Evolutionary conservation across 2,329 filamentous ascomycete genomes (phyloP).

Genomic region (Capronia coronata): DNA sequence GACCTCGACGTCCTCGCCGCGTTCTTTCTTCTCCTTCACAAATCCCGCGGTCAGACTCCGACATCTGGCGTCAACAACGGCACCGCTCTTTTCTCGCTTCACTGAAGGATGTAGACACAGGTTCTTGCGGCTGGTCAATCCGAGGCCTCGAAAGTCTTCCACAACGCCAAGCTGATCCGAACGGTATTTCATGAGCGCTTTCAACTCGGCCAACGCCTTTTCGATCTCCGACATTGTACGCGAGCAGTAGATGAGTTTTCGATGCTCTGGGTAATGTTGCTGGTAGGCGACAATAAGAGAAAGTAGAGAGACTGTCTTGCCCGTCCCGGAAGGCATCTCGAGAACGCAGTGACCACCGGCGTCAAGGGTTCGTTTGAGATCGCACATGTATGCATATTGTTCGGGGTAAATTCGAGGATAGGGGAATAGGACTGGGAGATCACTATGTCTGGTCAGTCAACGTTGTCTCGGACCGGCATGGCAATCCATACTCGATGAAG

Average conservation of each 20-base stretch:
- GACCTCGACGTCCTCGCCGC: constrained; percentile 85
- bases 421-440: constrained; percentile 65
- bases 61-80: constrained; percentile 90
- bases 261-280: constrained; percentile 81
- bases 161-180: constrained; percentile 78
- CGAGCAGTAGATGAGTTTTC: constrained; percentile 98
- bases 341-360: constrained; percentile 90
- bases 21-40: constrained; percentile 94
- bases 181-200: constrained; percentile 90
- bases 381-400: constrained; percentile 75
- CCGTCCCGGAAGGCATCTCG: constrained; percentile 98
- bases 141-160: constrained; percentile 89
- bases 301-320: constrained; percentile 91
- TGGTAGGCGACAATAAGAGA: constrained; percentile 97
- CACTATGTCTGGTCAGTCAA: constrained; percentile 40
- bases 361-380: constrained; percentile 84
- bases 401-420: constrained; percentile 69
- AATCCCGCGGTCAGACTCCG: constrained; percentile 93
- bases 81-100: constrained; percentile 90
- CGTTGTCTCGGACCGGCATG: neutral
- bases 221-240: constrained; percentile 99
- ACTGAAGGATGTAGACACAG: constrained; percentile 93
- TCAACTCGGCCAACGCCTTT: constrained; percentile 87
- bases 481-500: constrained; percentile 58
- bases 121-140: constrained; percentile 93